These are phyloP conservation scores for Vigna hirtella DNA, from an alignment of 306 rosid genomes.

Conservation along the genomic window DNA sequence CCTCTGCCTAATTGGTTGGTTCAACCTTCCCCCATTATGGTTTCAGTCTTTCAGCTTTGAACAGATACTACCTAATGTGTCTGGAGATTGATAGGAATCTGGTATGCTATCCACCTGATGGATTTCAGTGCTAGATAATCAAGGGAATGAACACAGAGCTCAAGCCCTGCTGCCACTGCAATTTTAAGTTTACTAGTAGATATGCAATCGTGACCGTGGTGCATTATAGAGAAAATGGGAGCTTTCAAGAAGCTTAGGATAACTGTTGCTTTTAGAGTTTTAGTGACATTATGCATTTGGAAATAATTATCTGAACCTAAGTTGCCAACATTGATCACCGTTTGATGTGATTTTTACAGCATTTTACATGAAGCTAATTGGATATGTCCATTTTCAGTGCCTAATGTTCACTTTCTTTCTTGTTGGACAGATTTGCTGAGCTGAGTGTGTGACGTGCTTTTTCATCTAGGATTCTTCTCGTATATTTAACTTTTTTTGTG, in stretches of 20 bases:
- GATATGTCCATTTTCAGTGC: background rate
- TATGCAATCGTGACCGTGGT: background rate
- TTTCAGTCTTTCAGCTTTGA: constrained; percentile 32
- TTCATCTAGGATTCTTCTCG: constrained; percentile 43
- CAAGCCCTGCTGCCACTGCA: background rate
- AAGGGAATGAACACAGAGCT: background rate
- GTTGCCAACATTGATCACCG: background rate
- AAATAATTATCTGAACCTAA: constrained; percentile 17
- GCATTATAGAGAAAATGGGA: background rate
- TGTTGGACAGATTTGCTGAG: constrained; percentile 54
- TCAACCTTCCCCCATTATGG: constrained; percentile 17
- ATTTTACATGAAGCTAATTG: constrained; percentile 9
- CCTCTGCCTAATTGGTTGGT: background rate
- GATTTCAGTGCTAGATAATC: constrained; percentile 1
- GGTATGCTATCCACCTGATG: constrained; percentile 15
- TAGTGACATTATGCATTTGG: constrained; percentile 24
- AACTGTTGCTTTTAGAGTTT: constrained; percentile 1
- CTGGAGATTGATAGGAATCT: constrained; percentile 12
- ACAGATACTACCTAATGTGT: background rate
- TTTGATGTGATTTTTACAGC: constrained; percentile 27
- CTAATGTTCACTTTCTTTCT: constrained; percentile 44
- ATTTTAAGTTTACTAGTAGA: background rate
- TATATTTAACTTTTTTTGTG: constrained; percentile 38
- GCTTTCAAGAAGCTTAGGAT: background rate
- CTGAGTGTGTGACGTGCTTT: constrained; percentile 36